Base-by-base conservation (phyloP, 2,329 filamentous ascomycete species). In the Talaromyces verruculosus region DNA sequence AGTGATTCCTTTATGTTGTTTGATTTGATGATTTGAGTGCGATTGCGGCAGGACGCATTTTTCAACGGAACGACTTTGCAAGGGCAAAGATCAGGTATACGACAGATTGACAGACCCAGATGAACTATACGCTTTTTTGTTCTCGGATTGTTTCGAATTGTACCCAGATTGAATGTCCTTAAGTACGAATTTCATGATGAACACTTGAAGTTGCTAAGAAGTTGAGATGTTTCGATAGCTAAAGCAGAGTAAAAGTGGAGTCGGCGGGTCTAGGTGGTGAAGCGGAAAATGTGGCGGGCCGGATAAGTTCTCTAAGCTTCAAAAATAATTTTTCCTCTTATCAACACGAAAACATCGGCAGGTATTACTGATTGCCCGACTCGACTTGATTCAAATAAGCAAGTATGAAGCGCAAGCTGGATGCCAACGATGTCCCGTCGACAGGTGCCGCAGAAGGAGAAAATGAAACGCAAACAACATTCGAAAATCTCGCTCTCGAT, bases 401-500 rank as follows among this genome's bases (percentile, higher is more conserved):
- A 69, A 65, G 33, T 43, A 84, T 84, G 82, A 84, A 84, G 73
- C 78, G 82, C 64, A 84, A 84, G 71, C 75, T 84, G 19, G 81
- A 83, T 68, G 77, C 75, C 28, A 80, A 83, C 62, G 79, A 82
- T 70, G 77, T 82, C 1, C 82, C 82, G 1, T 78, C 77, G 1
- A 70, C 78, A 4, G 75, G 79, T 66, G 69, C 72, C 8, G 57
- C 67, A 7, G 72, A 71, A n/a, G 62, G 47, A 11, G 70, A 71
- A 11, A 74, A 73, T 69, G 72, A 66, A 61, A 71, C 69, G 65
- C 75, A 83, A 22, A 75, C 80, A 62, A 87, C 88, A 3, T 99
- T 98, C 75, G 84, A 89, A 69, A 85, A 88, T 65, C 85, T 98
- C 68, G 88, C 88, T 68, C 88, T 99, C 68, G 95, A 99, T 75